phyloP scores from a whole-genome alignment of 345 rosid species.

The Carallia brachiata region DNA sequence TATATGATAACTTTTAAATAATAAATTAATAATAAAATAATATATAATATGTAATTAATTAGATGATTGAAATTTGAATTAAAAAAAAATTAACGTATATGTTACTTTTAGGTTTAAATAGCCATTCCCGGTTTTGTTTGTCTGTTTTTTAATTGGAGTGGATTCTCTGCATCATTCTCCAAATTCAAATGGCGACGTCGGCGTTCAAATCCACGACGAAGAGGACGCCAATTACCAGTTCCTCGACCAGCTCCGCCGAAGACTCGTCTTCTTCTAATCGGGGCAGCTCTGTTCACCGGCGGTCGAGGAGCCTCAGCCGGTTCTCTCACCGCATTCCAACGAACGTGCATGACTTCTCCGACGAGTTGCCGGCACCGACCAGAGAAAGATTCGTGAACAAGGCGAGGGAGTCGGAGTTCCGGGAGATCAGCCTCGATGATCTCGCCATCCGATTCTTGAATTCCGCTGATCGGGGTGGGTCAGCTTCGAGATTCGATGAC shows the following conservation, averaged over 20 bases:
- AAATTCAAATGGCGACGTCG: constrained; percentile 61
- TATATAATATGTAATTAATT: too few relatives aligned
- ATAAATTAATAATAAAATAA: too few relatives aligned
- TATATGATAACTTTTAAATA: too few relatives aligned
- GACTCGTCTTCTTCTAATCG: constrained; percentile 48
- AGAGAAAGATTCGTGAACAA: constrained; percentile 77
- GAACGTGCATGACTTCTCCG: constrained; percentile 28
- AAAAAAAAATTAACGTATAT: too few relatives aligned
- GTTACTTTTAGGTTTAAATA: too few relatives aligned
- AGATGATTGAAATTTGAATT: too few relatives aligned
- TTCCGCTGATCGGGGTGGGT: constrained; percentile 52
- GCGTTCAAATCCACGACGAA: constrained; percentile 63
- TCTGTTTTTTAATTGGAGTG: background rate
- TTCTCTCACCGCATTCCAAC: constrained; percentile 52
- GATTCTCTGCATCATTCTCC: background rate
- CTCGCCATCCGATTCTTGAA: constrained; percentile 66
- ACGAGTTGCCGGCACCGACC: constrained; percentile 41
- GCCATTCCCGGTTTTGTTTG: too few relatives aligned
- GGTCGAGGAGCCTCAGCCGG: constrained; percentile 84
- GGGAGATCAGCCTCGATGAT: constrained; percentile 84
- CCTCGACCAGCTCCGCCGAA: constrained; percentile 36
- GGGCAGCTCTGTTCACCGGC: constrained; percentile 44
- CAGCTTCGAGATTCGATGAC: constrained; percentile 33
- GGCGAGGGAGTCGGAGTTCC: constrained; percentile 68
- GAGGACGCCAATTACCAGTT: constrained; percentile 42